phyloP scores from a whole-genome alignment of 257 asterid species.

The Solanum raphanifolium region DNA sequence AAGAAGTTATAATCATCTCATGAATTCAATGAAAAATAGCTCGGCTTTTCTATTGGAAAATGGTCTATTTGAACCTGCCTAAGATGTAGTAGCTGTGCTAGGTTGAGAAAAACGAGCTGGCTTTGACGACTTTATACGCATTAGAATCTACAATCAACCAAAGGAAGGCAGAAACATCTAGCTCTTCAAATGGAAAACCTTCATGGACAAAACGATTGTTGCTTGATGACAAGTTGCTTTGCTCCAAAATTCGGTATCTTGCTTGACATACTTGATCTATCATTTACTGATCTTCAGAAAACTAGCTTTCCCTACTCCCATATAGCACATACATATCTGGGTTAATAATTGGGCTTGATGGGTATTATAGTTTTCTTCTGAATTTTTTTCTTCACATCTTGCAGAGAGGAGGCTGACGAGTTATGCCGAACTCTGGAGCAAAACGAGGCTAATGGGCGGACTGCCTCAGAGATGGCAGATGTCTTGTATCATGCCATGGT shows the following conservation, averaged over 20 bases:
- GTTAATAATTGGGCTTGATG: neutral
- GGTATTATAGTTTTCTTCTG: neutral
- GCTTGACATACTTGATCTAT: neutral
- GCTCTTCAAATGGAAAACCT: constrained; percentile 33
- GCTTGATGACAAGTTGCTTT: constrained; percentile 45
- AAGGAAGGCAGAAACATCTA: constrained; percentile 41
- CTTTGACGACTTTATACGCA: constrained; percentile 52
- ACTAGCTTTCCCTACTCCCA: neutral
- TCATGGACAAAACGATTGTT: constrained; percentile 80
- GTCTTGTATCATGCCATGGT: constrained; percentile 77
- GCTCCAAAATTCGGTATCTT: constrained; percentile 68
- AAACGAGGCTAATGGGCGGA: constrained; percentile 53
- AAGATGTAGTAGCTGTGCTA: constrained; percentile 2
- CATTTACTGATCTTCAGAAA: neutral
- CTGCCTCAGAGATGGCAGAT: constrained; percentile 80
- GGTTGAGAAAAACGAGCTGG: constrained; percentile 45
- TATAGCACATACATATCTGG: neutral
- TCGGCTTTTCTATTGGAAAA: neutral
- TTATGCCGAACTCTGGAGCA: constrained; percentile 68
- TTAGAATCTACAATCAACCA: constrained; percentile 63
- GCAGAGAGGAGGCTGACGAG: constrained; percentile 91
- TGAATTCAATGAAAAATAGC: neutral
- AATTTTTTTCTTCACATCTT: neutral
- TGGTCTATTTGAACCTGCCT: neutral
- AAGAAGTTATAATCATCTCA: neutral